Evolutionary conservation across 225 moss, liverwort and hornwort species (phyloP).

Genomic region (Takakia lepidozioides): DNA sequence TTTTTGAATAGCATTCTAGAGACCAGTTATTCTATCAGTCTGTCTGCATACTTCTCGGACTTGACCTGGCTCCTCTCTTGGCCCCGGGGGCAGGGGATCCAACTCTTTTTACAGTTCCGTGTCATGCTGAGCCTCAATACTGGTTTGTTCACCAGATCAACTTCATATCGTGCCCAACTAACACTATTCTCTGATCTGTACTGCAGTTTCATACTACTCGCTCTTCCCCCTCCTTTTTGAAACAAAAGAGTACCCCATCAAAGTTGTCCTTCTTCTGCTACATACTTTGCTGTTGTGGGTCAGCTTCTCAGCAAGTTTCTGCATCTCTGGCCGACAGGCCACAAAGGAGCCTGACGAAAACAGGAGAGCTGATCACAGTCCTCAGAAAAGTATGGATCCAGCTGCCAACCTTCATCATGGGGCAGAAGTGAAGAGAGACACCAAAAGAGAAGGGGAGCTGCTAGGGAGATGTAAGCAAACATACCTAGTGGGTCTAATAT

Average conservation of each 20-base stretch:
- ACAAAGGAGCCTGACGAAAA: too few species aligned
- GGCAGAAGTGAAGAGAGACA: neutral
- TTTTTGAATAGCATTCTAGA: too few species aligned
- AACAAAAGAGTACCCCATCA: slow-evolving; percentile 72
- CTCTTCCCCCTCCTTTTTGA: slow-evolving; percentile 82
- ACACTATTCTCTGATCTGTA: neutral
- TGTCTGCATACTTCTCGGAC: too few species aligned
- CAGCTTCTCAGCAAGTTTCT: slow-evolving; percentile 19
- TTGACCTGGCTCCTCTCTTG: too few species aligned
- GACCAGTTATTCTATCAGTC: too few species aligned
- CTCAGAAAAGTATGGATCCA: neutral
- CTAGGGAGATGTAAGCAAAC: slow-evolving; percentile 13
- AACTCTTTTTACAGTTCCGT: too few species aligned
- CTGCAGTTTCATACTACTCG: slow-evolving; percentile 81
- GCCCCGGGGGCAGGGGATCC: too few species aligned
- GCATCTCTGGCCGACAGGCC: too few species aligned
- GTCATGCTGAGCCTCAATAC: too few species aligned
- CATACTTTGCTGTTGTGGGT: slow-evolving; percentile 45
- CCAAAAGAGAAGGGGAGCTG: slow-evolving; percentile 3
- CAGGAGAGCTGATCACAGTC: neutral
- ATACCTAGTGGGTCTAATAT: slow-evolving; percentile 55
- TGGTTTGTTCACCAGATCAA: too few species aligned
- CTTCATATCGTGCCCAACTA: too few species aligned
- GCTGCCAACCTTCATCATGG: neutral
- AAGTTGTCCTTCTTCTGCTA: slow-evolving; percentile 61